Evolutionary conservation across 2,329 filamentous ascomycete species (phyloP).

Genomic region (Dothiorella sarmentorum): DNA sequence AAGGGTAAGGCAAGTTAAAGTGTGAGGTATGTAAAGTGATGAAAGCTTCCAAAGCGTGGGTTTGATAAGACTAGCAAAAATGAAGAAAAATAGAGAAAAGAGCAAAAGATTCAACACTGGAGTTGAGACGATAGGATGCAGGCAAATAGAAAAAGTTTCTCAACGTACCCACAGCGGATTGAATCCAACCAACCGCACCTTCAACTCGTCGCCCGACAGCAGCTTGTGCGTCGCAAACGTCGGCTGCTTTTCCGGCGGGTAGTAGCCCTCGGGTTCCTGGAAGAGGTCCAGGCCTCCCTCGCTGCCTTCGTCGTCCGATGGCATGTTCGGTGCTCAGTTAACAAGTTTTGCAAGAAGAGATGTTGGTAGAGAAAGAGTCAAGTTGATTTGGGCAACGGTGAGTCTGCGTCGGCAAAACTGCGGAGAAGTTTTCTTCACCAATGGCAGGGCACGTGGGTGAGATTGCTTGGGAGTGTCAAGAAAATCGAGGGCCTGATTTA

Average conservation of each 20-base stretch:
- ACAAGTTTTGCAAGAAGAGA: not conserved
- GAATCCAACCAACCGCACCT: slow-evolving; percentile 76
- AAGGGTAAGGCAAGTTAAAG: no score
- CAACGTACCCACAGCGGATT: slow-evolving; percentile 74
- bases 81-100: not conserved
- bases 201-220: slow-evolving; percentile 61
- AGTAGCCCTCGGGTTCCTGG: slow-evolving; percentile 76
- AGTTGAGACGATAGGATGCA: not conserved
- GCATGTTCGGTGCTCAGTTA: not conserved
- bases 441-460: not conserved
- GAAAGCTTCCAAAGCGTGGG: no score
- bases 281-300: slow-evolving; percentile 57
- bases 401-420: not conserved
- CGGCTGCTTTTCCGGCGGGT: slow-evolving; percentile 70
- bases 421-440: not conserved
- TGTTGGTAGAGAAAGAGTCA: not conserved
- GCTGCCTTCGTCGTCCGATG: slow-evolving; percentile 27
- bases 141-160: not conserved
- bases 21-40: no score
- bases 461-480: no score
- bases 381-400: not conserved
- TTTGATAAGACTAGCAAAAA: no score
- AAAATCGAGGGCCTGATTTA: no score
- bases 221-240: slow-evolving; percentile 71
- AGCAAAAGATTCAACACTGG: not conserved